Evolutionary conservation across 345 rosid species (phyloP).

Genomic region (Geranium brycei): DNA sequence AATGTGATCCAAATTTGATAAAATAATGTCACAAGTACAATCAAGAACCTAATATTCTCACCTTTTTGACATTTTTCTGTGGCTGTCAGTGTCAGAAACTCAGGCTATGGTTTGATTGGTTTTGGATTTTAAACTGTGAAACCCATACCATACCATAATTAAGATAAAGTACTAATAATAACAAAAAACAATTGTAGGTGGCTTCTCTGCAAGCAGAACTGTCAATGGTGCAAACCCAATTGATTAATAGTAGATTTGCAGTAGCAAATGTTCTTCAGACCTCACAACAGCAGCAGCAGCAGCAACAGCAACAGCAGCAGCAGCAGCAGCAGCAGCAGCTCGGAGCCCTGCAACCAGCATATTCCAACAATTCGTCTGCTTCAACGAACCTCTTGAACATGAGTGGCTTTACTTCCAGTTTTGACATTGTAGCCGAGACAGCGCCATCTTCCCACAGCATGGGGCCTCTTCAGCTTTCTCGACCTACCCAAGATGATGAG

Average conservation of each 20-base stretch:
- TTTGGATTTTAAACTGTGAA: background rate
- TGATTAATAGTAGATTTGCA: constrained; percentile 58
- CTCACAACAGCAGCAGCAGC: no score
- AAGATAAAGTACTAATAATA: background rate
- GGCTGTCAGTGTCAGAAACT: background rate
- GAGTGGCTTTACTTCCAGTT: constrained; percentile 30
- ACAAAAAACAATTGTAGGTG: constrained; percentile 28
- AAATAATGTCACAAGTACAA: background rate
- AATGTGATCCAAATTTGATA: background rate
- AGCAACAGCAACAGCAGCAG: constrained; percentile 30
- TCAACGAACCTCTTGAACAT: constrained; percentile 57
- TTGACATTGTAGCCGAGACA: constrained; percentile 37
- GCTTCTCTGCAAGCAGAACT: constrained; percentile 77
- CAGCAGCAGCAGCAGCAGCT: constrained; percentile 21
- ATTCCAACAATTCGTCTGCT: constrained; percentile 88
- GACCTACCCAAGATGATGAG: constrained; percentile 34
- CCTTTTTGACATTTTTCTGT: background rate
- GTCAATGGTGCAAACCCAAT: constrained; percentile 62
- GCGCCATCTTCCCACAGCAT: constrained; percentile 42
- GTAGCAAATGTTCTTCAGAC: constrained; percentile 55
- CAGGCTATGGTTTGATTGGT: background rate
- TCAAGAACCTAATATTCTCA: background rate
- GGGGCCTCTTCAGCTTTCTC: constrained; percentile 35
- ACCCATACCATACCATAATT: background rate
- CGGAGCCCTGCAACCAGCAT: constrained; percentile 51